Base-by-base conservation (phyloP, 2,329 filamentous ascomycete species). In the Penicillium concentricum region DNA sequence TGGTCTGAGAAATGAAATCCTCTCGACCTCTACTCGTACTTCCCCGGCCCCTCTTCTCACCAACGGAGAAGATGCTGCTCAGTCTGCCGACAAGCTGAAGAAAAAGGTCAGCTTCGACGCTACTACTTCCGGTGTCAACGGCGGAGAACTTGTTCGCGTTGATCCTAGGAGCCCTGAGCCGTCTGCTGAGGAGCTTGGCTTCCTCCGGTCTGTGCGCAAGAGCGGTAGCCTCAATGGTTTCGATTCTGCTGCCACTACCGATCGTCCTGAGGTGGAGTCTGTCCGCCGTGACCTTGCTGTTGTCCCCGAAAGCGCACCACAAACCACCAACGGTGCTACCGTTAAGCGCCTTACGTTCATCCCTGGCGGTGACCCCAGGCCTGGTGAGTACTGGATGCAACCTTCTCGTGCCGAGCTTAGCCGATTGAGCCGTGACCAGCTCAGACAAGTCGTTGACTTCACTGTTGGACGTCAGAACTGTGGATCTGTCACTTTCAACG, bases 31-130 rank as follows among this genome's bases (percentile, higher is more conserved):
- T 42, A 69, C 70, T 55, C 68, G 72, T 5, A 61, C 71, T 26
- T 60, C 66, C 15, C 55, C 67, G 2, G 66, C 52, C 16, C 52
- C 52, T 43, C 38, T 44, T 30, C 45, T 74, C 38, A 73, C 73
- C 20, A 73, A 76, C 57, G 74, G 73, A 4, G 73, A 74, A 16
- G 73, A 81, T 60, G 71, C 78, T 60, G 70, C 63, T 45, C 64
- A 70, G 57, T 60, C 69, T 34, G 61, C 58, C 43, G 62, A 72
- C 61, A 73, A 71, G 58, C 64, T 70, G 46, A 87, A 88, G 62
- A 97, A 96, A 80, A 87, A 89, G 51, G 94, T 99, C 51, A 97
- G 92, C 77, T 99, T 97, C 67, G 92, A 96, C 69, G 86, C 87
- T 4, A 83, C 82, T 67, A 82, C 80, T 32, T 74, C 80, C 24